phyloP scores from a whole-genome alignment of 2,329 filamentous ascomycete species.

The Penicillium sp. region DNA sequence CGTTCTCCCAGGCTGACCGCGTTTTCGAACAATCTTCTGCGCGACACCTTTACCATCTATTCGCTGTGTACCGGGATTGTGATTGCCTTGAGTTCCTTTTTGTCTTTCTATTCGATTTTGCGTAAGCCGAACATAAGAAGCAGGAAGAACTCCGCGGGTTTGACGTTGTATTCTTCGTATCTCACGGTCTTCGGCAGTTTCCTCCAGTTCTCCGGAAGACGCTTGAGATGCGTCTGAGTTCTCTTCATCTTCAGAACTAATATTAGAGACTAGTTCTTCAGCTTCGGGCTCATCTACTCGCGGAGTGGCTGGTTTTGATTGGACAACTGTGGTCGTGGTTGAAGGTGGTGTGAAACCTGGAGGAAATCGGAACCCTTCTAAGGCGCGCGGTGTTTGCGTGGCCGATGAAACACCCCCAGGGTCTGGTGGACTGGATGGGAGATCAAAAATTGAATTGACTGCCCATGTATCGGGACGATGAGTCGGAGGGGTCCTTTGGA shows the following conservation, averaged over 20 bases:
- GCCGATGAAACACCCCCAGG: constrained; percentile 35
- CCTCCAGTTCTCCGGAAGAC: constrained; percentile 21
- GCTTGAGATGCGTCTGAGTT: constrained; percentile 21
- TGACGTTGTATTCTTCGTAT: constrained; percentile 39
- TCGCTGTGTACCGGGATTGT: constrained; percentile 21
- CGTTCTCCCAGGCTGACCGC: constrained; percentile 13
- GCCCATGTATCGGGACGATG: constrained; percentile 11
- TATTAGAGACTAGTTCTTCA: constrained; percentile 14
- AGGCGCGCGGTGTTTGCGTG: constrained; percentile 16
- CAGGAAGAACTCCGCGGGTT: constrained; percentile 51
- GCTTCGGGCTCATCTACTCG: constrained; percentile 16
- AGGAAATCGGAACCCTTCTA: constrained; percentile 39
- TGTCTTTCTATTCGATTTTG: constrained; percentile 31
- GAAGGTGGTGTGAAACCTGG: constrained; percentile 32
- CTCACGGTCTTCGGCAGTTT: constrained; percentile 24
- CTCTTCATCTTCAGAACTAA: constrained; percentile 17
- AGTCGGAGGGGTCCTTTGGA: constrained; percentile 23
- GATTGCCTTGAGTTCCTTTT: constrained; percentile 19
- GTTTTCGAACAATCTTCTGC: constrained; percentile 31
- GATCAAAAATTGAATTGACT: constrained; percentile 25
- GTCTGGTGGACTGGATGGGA: constrained; percentile 42
- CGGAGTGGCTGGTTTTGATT: constrained; percentile 19
- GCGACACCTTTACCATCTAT: constrained; percentile 36
- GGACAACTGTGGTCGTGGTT: constrained; percentile 26
- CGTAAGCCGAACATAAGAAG: constrained; percentile 48